A percentile compares a stretch with the other conserved stretches of the same genome.
Evolutionary conservation across 2,329 filamentous ascomycete genomes (phyloP).

Genomic region (Claviceps pusilla): DNA sequence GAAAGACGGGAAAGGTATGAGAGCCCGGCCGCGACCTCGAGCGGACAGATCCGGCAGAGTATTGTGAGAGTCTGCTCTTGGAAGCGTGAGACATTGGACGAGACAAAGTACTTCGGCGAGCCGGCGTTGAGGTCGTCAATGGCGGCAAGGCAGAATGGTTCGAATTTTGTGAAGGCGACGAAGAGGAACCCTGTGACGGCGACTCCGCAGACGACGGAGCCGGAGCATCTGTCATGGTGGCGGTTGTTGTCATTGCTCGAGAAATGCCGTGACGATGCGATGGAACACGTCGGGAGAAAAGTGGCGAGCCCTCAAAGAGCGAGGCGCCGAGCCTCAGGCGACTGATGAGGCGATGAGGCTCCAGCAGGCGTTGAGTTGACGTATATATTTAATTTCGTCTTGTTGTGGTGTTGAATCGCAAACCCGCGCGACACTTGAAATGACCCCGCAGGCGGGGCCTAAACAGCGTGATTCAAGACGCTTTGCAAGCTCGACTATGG

Average conservation of each 20-base stretch:
- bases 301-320: neutral
- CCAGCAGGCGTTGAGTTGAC: neutral
- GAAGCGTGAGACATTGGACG: slow-evolving; percentile 61
- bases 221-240: slow-evolving; percentile 42
- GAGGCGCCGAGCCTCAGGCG: neutral
- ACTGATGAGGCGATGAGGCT: neutral
- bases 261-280: neutral
- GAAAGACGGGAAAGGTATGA: slow-evolving; percentile 68
- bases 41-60: slow-evolving; percentile 55
- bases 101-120: slow-evolving; percentile 45
- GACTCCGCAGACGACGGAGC: slow-evolving; percentile 39
- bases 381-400: neutral
- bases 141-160: slow-evolving; percentile 41
- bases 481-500: neutral
- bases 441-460: slow-evolving; percentile 7
- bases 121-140: slow-evolving; percentile 38
- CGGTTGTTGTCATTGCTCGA: slow-evolving; percentile 24
- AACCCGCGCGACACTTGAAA: neutral
- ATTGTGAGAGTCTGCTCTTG: slow-evolving; percentile 70
- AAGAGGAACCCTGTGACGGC: slow-evolving; percentile 32
- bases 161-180: slow-evolving; percentile 31
- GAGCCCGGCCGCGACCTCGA: slow-evolving; percentile 65
- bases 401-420: neutral
- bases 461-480: neutral
- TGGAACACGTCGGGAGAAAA: neutral